Evolutionary conservation across 768 basidiomycete genomes (phyloP).

Genomic region (Termitomyces sp.): DNA sequence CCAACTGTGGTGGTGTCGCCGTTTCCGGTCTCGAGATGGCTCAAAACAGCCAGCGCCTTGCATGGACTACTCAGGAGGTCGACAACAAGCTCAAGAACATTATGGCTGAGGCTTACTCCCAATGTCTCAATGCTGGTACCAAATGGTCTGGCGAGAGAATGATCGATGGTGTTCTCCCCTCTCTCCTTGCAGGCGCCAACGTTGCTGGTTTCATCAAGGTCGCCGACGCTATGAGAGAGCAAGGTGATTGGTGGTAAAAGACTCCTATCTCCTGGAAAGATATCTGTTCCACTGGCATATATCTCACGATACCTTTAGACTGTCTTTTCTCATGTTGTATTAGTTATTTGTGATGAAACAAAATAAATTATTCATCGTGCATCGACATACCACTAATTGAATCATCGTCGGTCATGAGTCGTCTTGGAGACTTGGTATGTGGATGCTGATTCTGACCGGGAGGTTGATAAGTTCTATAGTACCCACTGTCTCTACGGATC

Average conservation of each 20-base stretch:
- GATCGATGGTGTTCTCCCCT: slow-evolving; percentile 35
- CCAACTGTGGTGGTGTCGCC: slow-evolving; percentile 72
- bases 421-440: too few species aligned
- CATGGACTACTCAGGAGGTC: slow-evolving; percentile 60
- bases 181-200: slow-evolving; percentile 63
- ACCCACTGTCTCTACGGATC: neutral
- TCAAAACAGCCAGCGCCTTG: slow-evolving; percentile 65
- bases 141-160: slow-evolving; percentile 50
- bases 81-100: slow-evolving; percentile 66
- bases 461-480: neutral
- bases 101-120: slow-evolving; percentile 61
- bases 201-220: slow-evolving; percentile 69
- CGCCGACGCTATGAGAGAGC: slow-evolving; percentile 69
- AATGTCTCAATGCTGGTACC: slow-evolving; percentile 50
- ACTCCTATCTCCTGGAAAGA: neutral
- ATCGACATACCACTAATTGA: neutral
- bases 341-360: neutral
- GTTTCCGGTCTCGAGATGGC: slow-evolving; percentile 79
- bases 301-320: neutral
- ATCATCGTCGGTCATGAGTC: neutral
- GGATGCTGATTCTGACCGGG: too few species aligned
- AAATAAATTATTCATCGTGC: neutral
- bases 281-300: neutral
- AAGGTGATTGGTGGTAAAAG: slow-evolving; percentile 73
- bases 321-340: neutral